phyloP scores from a whole-genome alignment of 176 grass and related monocot species.

The Olyra latifolia region DNA sequence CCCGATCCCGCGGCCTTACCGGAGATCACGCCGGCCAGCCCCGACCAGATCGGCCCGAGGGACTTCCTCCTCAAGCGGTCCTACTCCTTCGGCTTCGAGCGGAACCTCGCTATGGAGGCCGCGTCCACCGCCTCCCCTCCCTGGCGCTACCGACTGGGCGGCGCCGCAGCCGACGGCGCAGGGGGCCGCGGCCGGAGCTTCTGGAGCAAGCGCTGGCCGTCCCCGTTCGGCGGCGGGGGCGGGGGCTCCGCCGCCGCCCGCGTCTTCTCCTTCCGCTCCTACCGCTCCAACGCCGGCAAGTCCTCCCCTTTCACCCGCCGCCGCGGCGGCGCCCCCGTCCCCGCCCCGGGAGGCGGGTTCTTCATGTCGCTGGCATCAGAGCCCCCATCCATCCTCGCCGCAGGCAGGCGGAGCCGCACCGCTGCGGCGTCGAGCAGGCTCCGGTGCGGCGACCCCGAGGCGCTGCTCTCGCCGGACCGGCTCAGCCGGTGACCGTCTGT shows the following conservation, averaged over 20 bases:
- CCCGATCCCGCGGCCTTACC: background rate
- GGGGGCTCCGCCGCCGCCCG: constrained; percentile 41
- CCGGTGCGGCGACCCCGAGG: constrained; percentile 91
- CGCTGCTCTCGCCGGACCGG: constrained; percentile 89
- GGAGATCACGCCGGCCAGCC: constrained; percentile 55
- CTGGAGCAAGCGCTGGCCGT: constrained; percentile 98
- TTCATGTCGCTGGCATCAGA: constrained; percentile 60
- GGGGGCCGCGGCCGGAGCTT: constrained; percentile 41
- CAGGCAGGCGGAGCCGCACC: constrained; percentile 39
- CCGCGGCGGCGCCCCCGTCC: constrained; percentile 5
- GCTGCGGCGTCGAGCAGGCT: constrained; percentile 60
- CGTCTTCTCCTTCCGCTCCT: constrained; percentile 90
- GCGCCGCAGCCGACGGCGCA: constrained; percentile 19
- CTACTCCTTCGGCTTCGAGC: constrained; percentile 90
- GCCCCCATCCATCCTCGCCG: constrained; percentile 44
- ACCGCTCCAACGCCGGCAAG: constrained; percentile 39
- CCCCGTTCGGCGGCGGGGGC: constrained; percentile 57
- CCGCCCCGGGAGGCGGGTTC: constrained; percentile 34
- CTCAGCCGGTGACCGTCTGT: constrained; percentile 44
- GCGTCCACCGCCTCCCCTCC: constrained; percentile 64
- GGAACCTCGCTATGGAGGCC: constrained; percentile 51
- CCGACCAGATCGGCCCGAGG: constrained; percentile 39
- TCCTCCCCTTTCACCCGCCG: constrained; percentile 70
- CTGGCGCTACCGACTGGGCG: constrained; percentile 54
- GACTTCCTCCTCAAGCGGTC: constrained; percentile 78